Evolutionary conservation across 2,329 filamentous ascomycete genomes (phyloP).

Genomic region (Alternaria ethzedia): DNA sequence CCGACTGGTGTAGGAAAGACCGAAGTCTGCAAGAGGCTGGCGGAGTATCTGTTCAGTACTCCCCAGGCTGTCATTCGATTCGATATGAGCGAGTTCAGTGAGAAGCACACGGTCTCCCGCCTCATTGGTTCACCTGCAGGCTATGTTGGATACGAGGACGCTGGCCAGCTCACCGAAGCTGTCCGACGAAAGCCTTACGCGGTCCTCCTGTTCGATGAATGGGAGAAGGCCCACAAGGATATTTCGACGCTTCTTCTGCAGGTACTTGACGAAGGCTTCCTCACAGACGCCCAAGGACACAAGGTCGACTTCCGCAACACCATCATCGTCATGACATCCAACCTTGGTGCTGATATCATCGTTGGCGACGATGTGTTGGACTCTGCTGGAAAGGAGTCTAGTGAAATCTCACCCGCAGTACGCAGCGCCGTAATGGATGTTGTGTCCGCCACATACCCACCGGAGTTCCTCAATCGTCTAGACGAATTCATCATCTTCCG

Average conservation of each 20-base stretch:
- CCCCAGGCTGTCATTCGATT: constrained; percentile 90
- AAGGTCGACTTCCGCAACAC: constrained; percentile 97
- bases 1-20: constrained; percentile 98
- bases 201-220: constrained; percentile 93
- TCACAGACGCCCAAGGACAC: constrained; percentile 94
- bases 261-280: constrained; percentile 93
- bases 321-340: constrained; percentile 94
- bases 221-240: constrained; percentile 95
- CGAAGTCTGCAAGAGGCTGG: constrained; percentile 95
- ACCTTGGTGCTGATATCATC: constrained; percentile 90
- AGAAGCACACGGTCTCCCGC: constrained; percentile 93
- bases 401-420: constrained; percentile 74
- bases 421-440: constrained; percentile 88
- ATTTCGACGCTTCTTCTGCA: constrained; percentile 91
- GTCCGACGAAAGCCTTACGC: constrained; percentile 95
- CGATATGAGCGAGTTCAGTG: constrained; percentile 98
- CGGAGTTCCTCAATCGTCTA: constrained; percentile 95
- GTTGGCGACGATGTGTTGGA: constrained; percentile 74
- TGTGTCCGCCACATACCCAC: constrained; percentile 75
- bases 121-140: constrained; percentile 92
- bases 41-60: constrained; percentile 89
- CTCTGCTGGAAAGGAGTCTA: constrained; percentile 60
- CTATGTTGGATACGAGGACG: constrained; percentile 96
- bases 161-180: constrained; percentile 93
- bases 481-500: constrained; percentile 98